Evolutionary conservation across 1,284 basidiomycete species (phyloP).

Genomic region (Apiotrichum mycotoxinovorans): DNA sequence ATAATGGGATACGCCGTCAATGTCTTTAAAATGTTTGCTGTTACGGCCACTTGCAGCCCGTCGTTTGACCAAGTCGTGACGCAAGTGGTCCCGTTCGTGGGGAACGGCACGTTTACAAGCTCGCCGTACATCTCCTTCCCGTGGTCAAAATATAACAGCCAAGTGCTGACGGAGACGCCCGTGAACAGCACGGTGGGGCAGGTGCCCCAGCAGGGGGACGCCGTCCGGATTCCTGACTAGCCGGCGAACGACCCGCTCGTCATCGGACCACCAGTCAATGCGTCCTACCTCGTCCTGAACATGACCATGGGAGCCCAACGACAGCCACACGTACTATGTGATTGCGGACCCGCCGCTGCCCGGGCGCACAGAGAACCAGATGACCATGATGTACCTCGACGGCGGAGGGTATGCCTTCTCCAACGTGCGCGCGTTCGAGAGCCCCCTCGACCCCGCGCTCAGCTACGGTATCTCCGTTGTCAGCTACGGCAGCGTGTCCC

Average conservation of each 20-base stretch:
- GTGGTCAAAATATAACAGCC: too few relatives aligned
- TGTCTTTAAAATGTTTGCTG: too few relatives aligned
- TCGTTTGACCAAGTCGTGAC: too few relatives aligned
- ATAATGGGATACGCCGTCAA: too few relatives aligned
- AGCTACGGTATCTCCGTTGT: background rate
- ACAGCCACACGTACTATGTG: background rate
- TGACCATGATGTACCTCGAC: background rate
- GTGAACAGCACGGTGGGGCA: background rate
- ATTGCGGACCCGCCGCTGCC: background rate
- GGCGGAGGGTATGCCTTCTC: background rate
- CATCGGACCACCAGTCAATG: background rate
- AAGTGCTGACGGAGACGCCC: too few relatives aligned
- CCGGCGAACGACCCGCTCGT: accelerated
- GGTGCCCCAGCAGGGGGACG: background rate
- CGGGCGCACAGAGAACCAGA: background rate
- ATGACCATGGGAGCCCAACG: background rate
- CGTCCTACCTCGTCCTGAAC: background rate
- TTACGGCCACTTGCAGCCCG: too few relatives aligned
- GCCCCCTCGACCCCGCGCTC: background rate
- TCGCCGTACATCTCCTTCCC: too few relatives aligned
- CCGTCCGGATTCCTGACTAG: background rate
- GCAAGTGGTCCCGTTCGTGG: too few relatives aligned
- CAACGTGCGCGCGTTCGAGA: background rate
- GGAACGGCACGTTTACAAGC: too few relatives aligned
- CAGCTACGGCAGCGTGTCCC: background rate